Conservation (phyloP, 805 yeast genomes). For the Nakazawaea peltata region DNA sequence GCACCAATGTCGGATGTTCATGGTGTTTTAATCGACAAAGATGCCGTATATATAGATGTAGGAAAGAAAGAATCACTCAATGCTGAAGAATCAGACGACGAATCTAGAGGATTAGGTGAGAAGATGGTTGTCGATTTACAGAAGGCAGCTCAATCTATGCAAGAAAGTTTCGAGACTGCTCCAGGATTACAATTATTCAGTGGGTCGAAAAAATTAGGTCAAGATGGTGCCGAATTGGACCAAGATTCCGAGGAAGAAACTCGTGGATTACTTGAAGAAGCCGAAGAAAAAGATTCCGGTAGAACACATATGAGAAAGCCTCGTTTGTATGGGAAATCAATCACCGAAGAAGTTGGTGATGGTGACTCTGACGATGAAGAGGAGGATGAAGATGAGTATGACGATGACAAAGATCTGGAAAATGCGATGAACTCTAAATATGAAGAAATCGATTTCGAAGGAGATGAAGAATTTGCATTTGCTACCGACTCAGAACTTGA, state of each 20-base stretch:
- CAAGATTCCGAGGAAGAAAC: slow-evolving; percentile 31
- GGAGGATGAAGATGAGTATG: slow-evolving; percentile 28
- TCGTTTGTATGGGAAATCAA: slow-evolving; percentile 45
- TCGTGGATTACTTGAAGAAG: too few relatives aligned
- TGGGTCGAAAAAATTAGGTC: slow-evolving; percentile 41
- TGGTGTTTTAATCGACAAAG: slow-evolving; percentile 93
- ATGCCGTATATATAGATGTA: slow-evolving; percentile 91
- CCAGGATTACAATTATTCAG: slow-evolving; percentile 68
- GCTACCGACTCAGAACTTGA: slow-evolving; percentile 48
- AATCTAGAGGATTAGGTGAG: slow-evolving; percentile 69
- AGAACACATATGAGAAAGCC: slow-evolving; percentile 59
- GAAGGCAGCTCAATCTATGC: slow-evolving; percentile 51
- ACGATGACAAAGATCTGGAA: slow-evolving; percentile 29
- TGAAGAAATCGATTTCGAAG: slow-evolving; percentile 41
- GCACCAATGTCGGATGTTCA: slow-evolving; percentile 99
- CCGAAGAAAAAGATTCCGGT: slow-evolving; percentile 40
- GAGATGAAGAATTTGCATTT: slow-evolving; percentile 29
- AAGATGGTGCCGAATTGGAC: slow-evolving; percentile 23
- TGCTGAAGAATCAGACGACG: slow-evolving; percentile 19
- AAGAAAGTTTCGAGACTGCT: slow-evolving; percentile 41
- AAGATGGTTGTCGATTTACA: slow-evolving; percentile 77
- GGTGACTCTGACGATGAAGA: slow-evolving; percentile 33
- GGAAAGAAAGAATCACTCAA: slow-evolving; percentile 28
- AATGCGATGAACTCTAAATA: slow-evolving; percentile 26
- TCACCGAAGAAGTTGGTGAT: slow-evolving; percentile 38